These are phyloP conservation scores for Neurospora sublineolata DNA, from an alignment of 495 filamentous ascomycete species.

Conservation along the genomic window DNA sequence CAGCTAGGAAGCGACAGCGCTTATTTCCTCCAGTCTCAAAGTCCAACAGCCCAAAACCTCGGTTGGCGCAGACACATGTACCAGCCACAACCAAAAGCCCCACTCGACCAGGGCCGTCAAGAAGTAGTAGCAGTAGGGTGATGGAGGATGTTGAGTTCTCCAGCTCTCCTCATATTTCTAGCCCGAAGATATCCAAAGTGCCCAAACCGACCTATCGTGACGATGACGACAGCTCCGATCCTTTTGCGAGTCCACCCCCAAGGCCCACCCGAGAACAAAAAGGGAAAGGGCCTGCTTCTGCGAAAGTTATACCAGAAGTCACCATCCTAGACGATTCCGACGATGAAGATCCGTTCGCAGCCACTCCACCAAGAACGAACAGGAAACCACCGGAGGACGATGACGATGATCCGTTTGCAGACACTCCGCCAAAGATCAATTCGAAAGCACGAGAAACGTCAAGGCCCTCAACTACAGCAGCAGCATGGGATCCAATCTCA, in stretches of 20 bases:
- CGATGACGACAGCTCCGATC: not conserved
- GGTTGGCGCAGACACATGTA: not conserved
- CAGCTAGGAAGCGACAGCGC: not conserved
- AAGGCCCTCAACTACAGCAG: constrained; percentile 5
- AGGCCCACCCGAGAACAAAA: not conserved
- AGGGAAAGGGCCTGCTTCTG: not conserved
- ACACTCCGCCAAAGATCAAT: constrained; percentile 5
- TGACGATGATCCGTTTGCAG: constrained; percentile 10
- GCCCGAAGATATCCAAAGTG: not conserved
- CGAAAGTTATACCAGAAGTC: not conserved
- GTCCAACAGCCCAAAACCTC: not conserved
- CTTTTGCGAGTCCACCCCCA: not conserved
- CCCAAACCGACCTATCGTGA: not conserved
- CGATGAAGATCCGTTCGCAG: constrained; percentile 9
- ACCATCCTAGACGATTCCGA: not conserved
- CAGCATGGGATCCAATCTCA: constrained; percentile 37
- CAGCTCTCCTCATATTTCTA: constrained; percentile 12
- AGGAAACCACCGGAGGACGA: constrained; percentile 4
- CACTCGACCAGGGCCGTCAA: not conserved
- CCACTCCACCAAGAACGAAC: constrained; percentile 5
- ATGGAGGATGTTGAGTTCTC: constrained; percentile 9
- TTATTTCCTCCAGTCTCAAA: not conserved
- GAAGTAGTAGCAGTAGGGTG: constrained; percentile 5
- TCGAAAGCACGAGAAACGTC: not conserved
- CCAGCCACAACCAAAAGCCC: not conserved